Conservation (phyloP, 768 basidiomycete genomes). For the Auricularia sp. region DNA sequence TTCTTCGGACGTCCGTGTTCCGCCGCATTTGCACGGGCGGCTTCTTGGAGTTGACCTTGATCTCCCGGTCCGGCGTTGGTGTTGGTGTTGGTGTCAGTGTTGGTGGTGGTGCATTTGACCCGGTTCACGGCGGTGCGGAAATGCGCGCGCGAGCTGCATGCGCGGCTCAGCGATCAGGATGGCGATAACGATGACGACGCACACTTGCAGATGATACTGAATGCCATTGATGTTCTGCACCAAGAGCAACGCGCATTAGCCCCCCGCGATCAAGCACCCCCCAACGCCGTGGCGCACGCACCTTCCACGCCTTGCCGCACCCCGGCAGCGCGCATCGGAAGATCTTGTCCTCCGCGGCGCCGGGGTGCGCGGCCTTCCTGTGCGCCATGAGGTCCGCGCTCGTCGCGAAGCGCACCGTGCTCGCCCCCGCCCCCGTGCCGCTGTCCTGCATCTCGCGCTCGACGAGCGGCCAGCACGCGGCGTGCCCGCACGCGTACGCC, state of each 20-base stretch:
- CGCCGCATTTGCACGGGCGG: constrained; percentile 17
- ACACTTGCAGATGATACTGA: constrained; percentile 85
- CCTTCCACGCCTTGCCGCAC: constrained; percentile 82
- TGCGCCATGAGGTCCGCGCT: constrained; percentile 72
- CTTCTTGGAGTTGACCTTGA: neutral
- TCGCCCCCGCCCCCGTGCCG: constrained; percentile 13
- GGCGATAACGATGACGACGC: constrained; percentile 9
- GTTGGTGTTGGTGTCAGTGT: too few species aligned
- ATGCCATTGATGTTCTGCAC: constrained; percentile 71
- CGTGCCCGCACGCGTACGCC: constrained; percentile 68
- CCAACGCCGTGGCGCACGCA: constrained; percentile 17
- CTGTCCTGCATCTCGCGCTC: constrained; percentile 9
- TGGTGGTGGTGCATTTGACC: neutral
- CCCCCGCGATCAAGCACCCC: too few species aligned
- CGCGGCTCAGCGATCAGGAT: too few species aligned
- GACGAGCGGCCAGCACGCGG: constrained; percentile 51
- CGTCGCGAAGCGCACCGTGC: constrained; percentile 48
- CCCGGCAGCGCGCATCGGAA: constrained; percentile 66
- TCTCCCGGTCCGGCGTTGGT: too few species aligned
- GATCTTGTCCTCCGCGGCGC: constrained; percentile 38
- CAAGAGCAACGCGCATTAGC: neutral
- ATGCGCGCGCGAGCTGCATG: constrained; percentile 60
- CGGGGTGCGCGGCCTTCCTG: constrained; percentile 36
- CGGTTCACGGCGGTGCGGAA: constrained; percentile 46
- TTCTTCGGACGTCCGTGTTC: constrained; percentile 25